Conservation (phyloP, 2,329 filamentous ascomycete genomes). For the Aspergillus bombycis region DNA sequence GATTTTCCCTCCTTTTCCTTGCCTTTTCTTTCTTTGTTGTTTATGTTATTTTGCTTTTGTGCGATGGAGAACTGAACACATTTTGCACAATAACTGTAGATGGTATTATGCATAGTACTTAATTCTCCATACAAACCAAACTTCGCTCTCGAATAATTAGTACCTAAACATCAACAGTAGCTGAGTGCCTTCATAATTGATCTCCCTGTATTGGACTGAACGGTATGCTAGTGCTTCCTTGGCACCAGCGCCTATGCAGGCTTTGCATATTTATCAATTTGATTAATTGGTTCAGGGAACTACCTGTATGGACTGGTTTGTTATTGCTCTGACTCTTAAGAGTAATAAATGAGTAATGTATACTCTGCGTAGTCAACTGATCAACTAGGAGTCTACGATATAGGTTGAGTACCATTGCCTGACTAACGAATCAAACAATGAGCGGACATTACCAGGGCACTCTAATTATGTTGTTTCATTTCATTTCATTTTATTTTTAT, state of each 20-base stretch:
- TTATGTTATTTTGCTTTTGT: background rate
- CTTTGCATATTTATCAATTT: background rate
- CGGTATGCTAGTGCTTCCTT: background rate
- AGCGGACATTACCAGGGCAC: background rate
- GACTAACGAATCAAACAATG: background rate
- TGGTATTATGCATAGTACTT: background rate
- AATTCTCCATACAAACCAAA: background rate
- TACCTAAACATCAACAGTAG: background rate
- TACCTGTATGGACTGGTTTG: background rate
- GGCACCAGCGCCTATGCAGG: background rate
- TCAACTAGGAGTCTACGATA: background rate
- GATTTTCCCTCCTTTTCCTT: background rate
- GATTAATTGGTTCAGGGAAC: background rate
- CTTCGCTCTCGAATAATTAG: background rate
- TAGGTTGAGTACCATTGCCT: background rate
- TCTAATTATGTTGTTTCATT: background rate
- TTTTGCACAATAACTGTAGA: background rate
- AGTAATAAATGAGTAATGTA: background rate
- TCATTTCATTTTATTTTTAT: too few relatives aligned
- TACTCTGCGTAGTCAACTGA: background rate
- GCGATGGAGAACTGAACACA: background rate
- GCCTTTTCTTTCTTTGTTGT: background rate
- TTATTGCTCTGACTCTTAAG: background rate
- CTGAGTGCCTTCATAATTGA: background rate
- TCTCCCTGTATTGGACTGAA: background rate